Percentiles rank a stretch among this genome's conserved stretches.
Evolutionary conservation across 306 rosid genomes (phyloP).

Genomic region (Chamaecrista fasciculata): DNA sequence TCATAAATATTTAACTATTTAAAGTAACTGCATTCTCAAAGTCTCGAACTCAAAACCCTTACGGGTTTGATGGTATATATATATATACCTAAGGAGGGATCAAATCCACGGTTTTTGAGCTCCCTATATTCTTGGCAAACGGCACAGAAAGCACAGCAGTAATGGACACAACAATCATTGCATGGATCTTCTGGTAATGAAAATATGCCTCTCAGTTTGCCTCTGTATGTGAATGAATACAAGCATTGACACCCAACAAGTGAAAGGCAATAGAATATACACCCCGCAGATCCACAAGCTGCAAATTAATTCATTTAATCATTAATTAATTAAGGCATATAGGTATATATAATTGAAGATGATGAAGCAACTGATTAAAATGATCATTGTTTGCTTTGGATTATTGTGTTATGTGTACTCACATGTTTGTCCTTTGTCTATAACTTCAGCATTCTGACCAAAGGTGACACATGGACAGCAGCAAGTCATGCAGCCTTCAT

Average conservation of each 20-base stretch:
- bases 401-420: not conserved
- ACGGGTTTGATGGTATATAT: no score
- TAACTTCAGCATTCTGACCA: slow-evolving; percentile 30
- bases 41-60: no score
- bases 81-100: slow-evolving; percentile 30
- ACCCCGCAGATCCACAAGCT: slow-evolving; percentile 31
- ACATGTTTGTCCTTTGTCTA: slow-evolving; percentile 41
- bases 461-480: slow-evolving; percentile 35
- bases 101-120: slow-evolving; percentile 38
- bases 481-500: slow-evolving; percentile 34
- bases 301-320: no score
- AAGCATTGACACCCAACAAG: slow-evolving; percentile 11
- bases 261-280: not conserved
- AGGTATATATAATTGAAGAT: no score
- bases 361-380: no score
- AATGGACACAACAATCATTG: slow-evolving; percentile 31
- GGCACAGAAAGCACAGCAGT: slow-evolving; percentile 25
- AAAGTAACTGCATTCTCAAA: no score
- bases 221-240: slow-evolving; percentile 33
- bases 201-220: slow-evolving; percentile 26
- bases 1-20: no score
- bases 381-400: not conserved
- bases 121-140: slow-evolving; percentile 41
- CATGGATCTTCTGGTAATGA: slow-evolving; percentile 37
- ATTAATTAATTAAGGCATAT: no score